Evolutionary conservation across 306 rosid genomes (phyloP).

Genomic region (Begonia masoniana): DNA sequence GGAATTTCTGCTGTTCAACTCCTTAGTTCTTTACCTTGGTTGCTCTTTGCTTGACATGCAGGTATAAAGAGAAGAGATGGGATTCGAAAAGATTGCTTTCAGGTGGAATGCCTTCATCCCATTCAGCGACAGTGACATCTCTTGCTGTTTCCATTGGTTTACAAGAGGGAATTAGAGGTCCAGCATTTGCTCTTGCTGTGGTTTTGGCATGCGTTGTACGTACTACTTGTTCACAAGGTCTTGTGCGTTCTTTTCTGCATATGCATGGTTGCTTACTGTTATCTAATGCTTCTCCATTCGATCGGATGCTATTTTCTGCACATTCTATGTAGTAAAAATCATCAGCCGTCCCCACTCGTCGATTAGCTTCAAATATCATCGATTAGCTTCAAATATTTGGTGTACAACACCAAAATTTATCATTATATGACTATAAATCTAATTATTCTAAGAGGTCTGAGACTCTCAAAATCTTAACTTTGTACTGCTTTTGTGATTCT

Average conservation of each 20-base stretch:
- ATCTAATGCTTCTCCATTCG: neutral
- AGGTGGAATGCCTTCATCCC: constrained; percentile 45
- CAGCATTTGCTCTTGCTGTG: constrained; percentile 34
- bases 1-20: too few relatives aligned
- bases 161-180: constrained; percentile 29
- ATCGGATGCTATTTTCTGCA: neutral
- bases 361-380: too few relatives aligned
- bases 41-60: constrained; percentile 14
- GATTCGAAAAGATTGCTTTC: constrained; percentile 42
- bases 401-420: too few relatives aligned
- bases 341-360: too few relatives aligned
- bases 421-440: too few relatives aligned
- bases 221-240: constrained; percentile 27
- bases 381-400: too few relatives aligned
- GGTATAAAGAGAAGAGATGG: constrained; percentile 43
- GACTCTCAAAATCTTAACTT: too few relatives aligned
- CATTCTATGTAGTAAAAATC: too few relatives aligned
- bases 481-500: too few relatives aligned
- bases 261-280: constrained; percentile 1
- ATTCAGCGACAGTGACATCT: constrained; percentile 31
- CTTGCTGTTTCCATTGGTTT: constrained; percentile 27
- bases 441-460: too few relatives aligned
- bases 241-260: constrained; percentile 19
- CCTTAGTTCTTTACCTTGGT: neutral
- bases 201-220: constrained; percentile 45